Base-by-base conservation (phyloP, 331 rosid species). In the Telfairia occidentalis region DNA sequence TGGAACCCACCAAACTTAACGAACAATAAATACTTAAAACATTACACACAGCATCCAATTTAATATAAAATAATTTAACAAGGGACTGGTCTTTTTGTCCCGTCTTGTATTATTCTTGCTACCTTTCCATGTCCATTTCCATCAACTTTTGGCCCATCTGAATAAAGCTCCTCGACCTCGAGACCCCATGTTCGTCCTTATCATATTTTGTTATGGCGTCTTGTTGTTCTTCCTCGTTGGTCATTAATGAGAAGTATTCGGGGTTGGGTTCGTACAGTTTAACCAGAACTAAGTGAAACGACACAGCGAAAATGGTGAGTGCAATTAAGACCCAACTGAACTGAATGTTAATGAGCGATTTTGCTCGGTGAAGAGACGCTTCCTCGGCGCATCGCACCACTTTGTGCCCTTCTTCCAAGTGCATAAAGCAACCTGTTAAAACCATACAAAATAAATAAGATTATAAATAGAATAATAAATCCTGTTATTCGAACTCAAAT, bases 271-370 rank as follows among this genome's bases (percentile, higher is more conserved):
- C 84, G 60, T 85, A 87, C 4, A 81, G 12, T 64, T 40, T 78
- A 0, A 43, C 76, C 82, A 90, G 3, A 75, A 76, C 9, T 82
- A 90, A 81, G 75, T 89, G 82, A 32, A 87, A 79, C 1, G 81
- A 77, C 66, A 90, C 48, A 5, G 84, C 87, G 21, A 88, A 84
- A 84, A 83, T 15, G 21, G 89, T 72, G 32, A 85, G 30, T 2
- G 76, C 82, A 50, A 85, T 81, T 75, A 93, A 77, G 73, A 77
- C 78, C 90, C 89, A 93, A 37, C 98, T 93, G 74, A 93, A 93
- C 23, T 83, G 85, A 76, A 90, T 49, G 69, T 85, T 90, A 61
- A 90, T 82, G 13, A 93, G 78, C 0, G 98, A 81, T 37, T 84
- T 72, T 0, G 97, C 96, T 9, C 96, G 81, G 28, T 83, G 87